Percentiles rank a stretch among this genome's conserved stretches.
These are phyloP conservation scores for Tagetes erecta DNA, from an alignment of 129 eudicot genomes.

Conservation along the genomic window DNA sequence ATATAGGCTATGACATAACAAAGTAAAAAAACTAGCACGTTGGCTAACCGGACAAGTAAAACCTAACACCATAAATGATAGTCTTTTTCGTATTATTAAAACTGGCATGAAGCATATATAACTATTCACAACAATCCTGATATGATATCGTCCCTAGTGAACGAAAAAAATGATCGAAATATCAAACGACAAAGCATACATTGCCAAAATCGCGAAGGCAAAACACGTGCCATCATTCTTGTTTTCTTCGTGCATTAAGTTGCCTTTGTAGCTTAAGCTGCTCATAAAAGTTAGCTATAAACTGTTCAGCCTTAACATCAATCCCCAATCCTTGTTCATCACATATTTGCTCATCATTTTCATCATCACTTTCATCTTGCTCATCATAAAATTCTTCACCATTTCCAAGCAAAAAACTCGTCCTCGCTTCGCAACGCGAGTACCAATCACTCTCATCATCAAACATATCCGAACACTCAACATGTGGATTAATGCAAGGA, in stretches of 20 bases:
- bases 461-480: conserved; percentile 48
- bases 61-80: neutral
- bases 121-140: conserved; percentile 35
- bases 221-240: neutral
- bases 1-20: too few species aligned
- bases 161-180: neutral
- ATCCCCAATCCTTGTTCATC: conserved; percentile 48
- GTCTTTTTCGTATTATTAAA: neutral
- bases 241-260: conserved; percentile 13
- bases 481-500: conserved; percentile 71
- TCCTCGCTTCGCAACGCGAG: conserved; percentile 27
- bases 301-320: conserved; percentile 74
- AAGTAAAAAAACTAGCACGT: too few species aligned
- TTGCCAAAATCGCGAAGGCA: conserved; percentile 18
- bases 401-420: conserved; percentile 32
- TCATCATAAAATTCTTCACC: conserved; percentile 31
- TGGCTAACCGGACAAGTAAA: neutral
- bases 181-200: neutral
- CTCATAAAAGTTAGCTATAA: conserved; percentile 68
- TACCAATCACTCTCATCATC: conserved; percentile 28
- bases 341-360: neutral
- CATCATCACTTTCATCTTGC: conserved; percentile 17
- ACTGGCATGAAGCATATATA: neutral
- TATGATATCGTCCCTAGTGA: neutral
- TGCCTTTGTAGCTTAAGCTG: conserved; percentile 85